Conservation (phyloP, 768 basidiomycete species). For the Boletus huronensis region DNA sequence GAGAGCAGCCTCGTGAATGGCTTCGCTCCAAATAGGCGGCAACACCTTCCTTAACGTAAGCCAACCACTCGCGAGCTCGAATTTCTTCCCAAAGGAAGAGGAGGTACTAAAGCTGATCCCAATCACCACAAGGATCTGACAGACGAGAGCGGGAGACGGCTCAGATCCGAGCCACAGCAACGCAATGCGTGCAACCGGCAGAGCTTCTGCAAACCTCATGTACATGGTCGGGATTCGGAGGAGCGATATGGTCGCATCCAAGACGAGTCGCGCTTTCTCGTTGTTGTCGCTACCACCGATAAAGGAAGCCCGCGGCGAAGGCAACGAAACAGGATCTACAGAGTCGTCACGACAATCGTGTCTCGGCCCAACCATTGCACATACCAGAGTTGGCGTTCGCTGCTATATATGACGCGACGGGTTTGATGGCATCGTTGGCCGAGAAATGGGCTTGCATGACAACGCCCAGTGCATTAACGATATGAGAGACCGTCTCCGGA, state of each 20-base stretch:
- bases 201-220: constrained; percentile 64
- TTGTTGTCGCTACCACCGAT: constrained; percentile 26
- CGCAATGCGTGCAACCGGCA: constrained; percentile 76
- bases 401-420: constrained; percentile 80
- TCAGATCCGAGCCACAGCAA: constrained; percentile 76
- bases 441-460: constrained; percentile 66
- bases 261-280: constrained; percentile 64
- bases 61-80: constrained; percentile 87
- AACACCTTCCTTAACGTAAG: constrained; percentile 64
- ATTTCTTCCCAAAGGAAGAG: constrained; percentile 69
- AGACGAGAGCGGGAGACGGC: constrained; percentile 57
- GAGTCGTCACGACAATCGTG: background rate
- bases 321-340: constrained; percentile 3
- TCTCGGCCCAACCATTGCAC: constrained; percentile 11
- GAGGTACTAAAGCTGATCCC: constrained; percentile 52
- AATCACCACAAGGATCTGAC: constrained; percentile 59
- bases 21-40: constrained; percentile 64
- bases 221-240: constrained; percentile 56
- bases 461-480: constrained; percentile 59
- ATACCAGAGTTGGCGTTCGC: constrained; percentile 71
- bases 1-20: constrained; percentile 65
- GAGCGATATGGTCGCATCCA: constrained; percentile 61
- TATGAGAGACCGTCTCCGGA: constrained; percentile 40
- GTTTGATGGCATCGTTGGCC: constrained; percentile 76
- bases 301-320: constrained; percentile 16